Conservation (phyloP, 495 filamentous ascomycete genomes). For the Neurospora sp. region DNA sequence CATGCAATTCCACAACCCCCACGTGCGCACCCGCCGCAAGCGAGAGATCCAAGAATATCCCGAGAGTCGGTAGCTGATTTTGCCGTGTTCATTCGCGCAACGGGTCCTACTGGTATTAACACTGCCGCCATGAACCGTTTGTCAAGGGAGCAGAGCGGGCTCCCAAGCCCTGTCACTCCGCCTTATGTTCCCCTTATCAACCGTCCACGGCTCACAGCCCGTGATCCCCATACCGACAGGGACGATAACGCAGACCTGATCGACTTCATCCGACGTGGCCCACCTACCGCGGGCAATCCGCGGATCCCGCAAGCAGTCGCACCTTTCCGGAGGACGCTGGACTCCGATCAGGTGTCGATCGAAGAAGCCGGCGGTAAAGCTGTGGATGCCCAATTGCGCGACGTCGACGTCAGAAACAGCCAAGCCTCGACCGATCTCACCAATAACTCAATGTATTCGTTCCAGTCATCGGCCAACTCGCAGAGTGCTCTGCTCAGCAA, state of each 20-base stretch:
- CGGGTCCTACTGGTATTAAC: constrained; percentile 49
- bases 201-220: constrained; percentile 53
- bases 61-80: constrained; percentile 63
- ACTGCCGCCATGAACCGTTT: constrained; percentile 6
- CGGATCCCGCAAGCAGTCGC: constrained; percentile 76
- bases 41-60: constrained; percentile 57
- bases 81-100: constrained; percentile 76
- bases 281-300: constrained; percentile 43
- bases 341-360: constrained; percentile 60
- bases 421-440: constrained; percentile 35
- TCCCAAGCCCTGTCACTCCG: background rate
- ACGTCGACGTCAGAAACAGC: constrained; percentile 32
- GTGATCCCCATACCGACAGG: constrained; percentile 52
- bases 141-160: background rate
- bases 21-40: constrained; percentile 30
- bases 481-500: constrained; percentile 38
- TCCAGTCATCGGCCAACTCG: constrained; percentile 42
- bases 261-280: constrained; percentile 85
- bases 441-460: constrained; percentile 19
- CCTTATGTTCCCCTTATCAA: constrained; percentile 2
- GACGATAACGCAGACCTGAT: constrained; percentile 76
- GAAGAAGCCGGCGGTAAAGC: constrained; percentile 40
- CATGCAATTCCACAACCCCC: constrained; percentile 2
- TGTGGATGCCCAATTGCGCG: constrained; percentile 37
- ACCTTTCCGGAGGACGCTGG: constrained; percentile 75